Evolutionary conservation across 345 rosid genomes (phyloP).

Genomic region (Syzygium oleosum): DNA sequence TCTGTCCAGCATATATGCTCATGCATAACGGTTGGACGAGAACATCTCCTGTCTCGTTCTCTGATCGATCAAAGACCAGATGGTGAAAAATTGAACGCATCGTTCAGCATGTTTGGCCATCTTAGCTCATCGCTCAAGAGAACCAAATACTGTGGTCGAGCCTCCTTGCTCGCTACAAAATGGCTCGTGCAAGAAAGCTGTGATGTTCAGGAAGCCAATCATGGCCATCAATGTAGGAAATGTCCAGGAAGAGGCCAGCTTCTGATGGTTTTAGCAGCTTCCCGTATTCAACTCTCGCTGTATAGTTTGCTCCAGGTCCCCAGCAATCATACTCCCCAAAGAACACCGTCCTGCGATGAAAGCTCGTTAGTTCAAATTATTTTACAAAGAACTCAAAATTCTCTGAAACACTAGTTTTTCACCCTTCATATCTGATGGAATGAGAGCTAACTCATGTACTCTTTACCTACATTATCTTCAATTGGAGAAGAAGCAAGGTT

Average conservation of each 20-base stretch:
- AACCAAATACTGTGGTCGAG: background rate
- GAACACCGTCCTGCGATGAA: slow-evolving; percentile 38
- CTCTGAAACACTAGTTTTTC: background rate
- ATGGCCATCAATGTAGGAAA: slow-evolving; percentile 62
- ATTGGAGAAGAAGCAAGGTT: background rate
- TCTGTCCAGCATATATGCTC: background rate
- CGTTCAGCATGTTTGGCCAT: background rate
- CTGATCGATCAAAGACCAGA: background rate
- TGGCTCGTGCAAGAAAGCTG: background rate
- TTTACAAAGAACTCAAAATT: background rate
- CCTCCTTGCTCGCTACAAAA: background rate
- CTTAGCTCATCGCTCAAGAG: background rate
- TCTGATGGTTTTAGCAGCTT: slow-evolving; percentile 44
- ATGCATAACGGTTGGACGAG: background rate
- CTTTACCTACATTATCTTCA: background rate
- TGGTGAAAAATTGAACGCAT: background rate
- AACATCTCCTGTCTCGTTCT: background rate
- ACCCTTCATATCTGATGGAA: background rate
- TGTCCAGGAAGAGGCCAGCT: slow-evolving; percentile 38
- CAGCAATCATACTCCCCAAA: slow-evolving; percentile 60
- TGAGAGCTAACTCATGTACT: background rate
- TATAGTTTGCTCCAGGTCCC: slow-evolving; percentile 55
- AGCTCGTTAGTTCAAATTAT: background rate
- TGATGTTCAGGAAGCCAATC: slow-evolving; percentile 41
- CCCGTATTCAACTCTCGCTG: slow-evolving; percentile 31